Evolutionary conservation across 805 yeast genomes (phyloP).

Genomic region (Cyberlindnera sargentensis): DNA sequence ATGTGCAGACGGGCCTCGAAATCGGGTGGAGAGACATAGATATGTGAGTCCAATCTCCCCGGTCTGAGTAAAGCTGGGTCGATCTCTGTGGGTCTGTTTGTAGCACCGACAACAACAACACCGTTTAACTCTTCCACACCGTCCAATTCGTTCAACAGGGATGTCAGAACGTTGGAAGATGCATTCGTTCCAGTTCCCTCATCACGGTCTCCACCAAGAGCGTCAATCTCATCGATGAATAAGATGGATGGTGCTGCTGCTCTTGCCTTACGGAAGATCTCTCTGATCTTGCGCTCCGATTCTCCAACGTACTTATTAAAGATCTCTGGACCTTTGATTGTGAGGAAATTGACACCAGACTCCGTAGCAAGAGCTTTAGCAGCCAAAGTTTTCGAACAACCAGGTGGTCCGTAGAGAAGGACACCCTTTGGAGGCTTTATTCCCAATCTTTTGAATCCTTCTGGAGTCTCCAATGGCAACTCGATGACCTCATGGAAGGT

Average conservation of each 20-base stretch:
- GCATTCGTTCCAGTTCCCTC: slow-evolving; percentile 51
- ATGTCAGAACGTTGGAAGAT: slow-evolving; percentile 80
- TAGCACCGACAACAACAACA: slow-evolving; percentile 92
- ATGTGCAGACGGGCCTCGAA: slow-evolving; percentile 73
- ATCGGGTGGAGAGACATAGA: slow-evolving; percentile 92
- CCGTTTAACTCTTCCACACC: slow-evolving; percentile 95
- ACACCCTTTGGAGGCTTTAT: slow-evolving; percentile 91
- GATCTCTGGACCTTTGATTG: slow-evolving; percentile 96
- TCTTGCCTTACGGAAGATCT: slow-evolving; percentile 86
- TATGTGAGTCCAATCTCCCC: slow-evolving; percentile 89
- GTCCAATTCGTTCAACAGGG: slow-evolving; percentile 89
- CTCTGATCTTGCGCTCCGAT: slow-evolving; percentile 87
- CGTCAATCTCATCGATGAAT: slow-evolving; percentile 96
- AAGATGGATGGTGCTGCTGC: slow-evolving; percentile 93
- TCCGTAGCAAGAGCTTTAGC: slow-evolving; percentile 96
- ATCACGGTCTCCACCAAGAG: slow-evolving; percentile 74
- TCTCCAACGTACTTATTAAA: slow-evolving; percentile 96
- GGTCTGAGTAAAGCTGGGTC: slow-evolving; percentile 93
- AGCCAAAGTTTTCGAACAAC: slow-evolving; percentile 91
- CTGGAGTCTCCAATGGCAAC: slow-evolving; percentile 79
- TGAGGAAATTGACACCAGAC: slow-evolving; percentile 86
- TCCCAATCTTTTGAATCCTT: slow-evolving; percentile 69
- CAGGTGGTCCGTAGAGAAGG: slow-evolving; percentile 94
- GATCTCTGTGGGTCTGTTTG: slow-evolving; percentile 89
- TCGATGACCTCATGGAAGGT: slow-evolving; percentile 87